Base-by-base conservation (phyloP, 306 rosid genomes). In the Quercus glauca region DNA sequence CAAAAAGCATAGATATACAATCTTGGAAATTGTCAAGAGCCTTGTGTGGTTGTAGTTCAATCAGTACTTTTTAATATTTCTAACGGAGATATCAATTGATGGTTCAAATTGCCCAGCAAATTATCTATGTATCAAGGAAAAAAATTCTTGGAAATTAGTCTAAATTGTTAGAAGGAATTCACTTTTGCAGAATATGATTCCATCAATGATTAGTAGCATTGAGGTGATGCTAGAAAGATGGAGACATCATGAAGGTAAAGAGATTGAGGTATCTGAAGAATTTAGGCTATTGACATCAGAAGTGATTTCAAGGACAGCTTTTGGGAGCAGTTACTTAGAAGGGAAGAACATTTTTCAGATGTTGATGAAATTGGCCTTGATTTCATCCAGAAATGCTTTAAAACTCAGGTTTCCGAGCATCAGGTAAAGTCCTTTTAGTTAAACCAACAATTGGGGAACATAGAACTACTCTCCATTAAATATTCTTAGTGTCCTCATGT, bases 311-410 rank as follows among this genome's bases (percentile, higher is more conserved):
- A 83, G 79, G 53, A 73, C 79, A 5, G 82, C 76, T 31, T 83
- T 83, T 83, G 82, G 79, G 23, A 83, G 82, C 77, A 78, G 77
- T 73, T 74, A 83, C 67, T 10, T 59, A 14, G 80, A 83, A 35
- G 83, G 86, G 72, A 52, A 69, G 80, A 75, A 25, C 35, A 53
- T 79, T n/a, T 83, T 79, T 7, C 70, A 83, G 13, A 79, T 60
- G 77, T 3, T 79, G 31, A 41, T 13, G 69, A 78, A 69, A 65
- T 21, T 78, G 53, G 5, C 23, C 15, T 20, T 73, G 52, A 43
- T 83, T n/a, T 4, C 28, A 31, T 58, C 67, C 65, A 83, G 18
- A 41, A 74, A 73, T 59, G 0, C 37, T 60, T 61, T n/a, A 35
- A 67, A 69, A 29, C 7, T 55, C 14, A 78, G 73, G 28, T 58